Evolutionary conservation across 2,329 filamentous ascomycete genomes (phyloP), one percentile per base, ranked within the genome.

Genomic region (Calonectria henricotiae): DNA sequence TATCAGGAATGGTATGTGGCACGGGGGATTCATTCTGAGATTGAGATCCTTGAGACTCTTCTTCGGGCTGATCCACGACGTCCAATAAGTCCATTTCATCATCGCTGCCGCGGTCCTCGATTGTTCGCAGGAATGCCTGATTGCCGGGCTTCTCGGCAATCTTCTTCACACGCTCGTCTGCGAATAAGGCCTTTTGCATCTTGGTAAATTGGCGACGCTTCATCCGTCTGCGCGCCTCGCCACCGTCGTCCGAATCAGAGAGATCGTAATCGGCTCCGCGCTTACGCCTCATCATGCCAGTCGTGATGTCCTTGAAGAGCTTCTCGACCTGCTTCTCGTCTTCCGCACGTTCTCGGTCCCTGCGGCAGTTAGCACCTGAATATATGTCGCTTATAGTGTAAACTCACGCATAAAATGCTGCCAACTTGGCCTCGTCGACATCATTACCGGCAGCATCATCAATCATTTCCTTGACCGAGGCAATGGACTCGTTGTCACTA

Each of bases 291-390:
- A 99, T 88, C 81, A 91, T 92, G 62, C 96, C 96, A 13, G 93
- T 97, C 5, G 94, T 96, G 77, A 99, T 92, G 79, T 98, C 96
- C 76, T 94, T 95, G 87, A 96, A 94, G 62, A 99, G 89, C 84
- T 96, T 96, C 77, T 95, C 93, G 15, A 98, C 92, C 74, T 94
- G 91, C 76, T 96, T 94, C 81, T 97, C 95, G 77, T 98, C 94
- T 43, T 90, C 89, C 43, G 88, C 90, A 71, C 94, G 92, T 77
- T 96, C 92, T 62, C 93, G 93, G 75, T 97, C 92, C 37, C 93
- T 96, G 71, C 68, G 23, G 15, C 43, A 64, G 77, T 76, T 32
- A 51, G 32, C 8, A 47, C 13, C 23, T 58, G 51, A 25, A 12
- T 11, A 12, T n/a, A 9, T n/a, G 8, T 35, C 2, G n/a, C 3